Evolutionary conservation across 371 early-diverging fungal genomes (phyloP), one percentile per base, ranked within the genome.

Genomic region (Apophysomyces trapeziformis): DNA sequence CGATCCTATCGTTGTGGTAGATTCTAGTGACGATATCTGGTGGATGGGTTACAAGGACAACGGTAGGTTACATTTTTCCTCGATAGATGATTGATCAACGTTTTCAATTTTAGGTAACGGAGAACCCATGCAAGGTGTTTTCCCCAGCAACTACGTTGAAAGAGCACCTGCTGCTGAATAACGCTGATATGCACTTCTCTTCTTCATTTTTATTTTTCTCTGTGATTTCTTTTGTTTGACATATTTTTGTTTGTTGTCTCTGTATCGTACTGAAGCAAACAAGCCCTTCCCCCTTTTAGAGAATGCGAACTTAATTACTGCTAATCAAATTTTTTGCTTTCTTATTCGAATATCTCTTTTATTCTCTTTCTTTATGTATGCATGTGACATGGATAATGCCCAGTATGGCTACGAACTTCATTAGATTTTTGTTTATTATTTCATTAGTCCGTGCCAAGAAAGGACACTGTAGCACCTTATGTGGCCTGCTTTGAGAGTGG

Each of bases 11-110:
- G 82, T 92, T 76, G 93, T 93, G 3, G 83, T 89, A 7, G 93
- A 93, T 69, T 82, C 85, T 61, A 90, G 86, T 63, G 92, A 93
- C 70, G 92, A 91, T 73, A 87, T 92, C 56, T 93, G 93, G 93
- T 93, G 93, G 93, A 86, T 90, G 86, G 93, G 93, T 12, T 87
- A 90, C 54, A 85, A 89, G 70, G 84, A 88, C 56, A 82, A 85
- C 64, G 76, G 84, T 58, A 83, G 76, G 74, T 77, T 44, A 13
- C n/a, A 8, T 41, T 4, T 59, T 14, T 5, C 57, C 16, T 2
- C 21, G 32, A 38, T 13, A 38, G 36, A 38, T 14, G 35, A 26
- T 60, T 43, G 16, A 41, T 5, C 5, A 41, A 44, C 37, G 4
- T 35, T 38, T 26, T 26, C 32, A 16, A 35, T 41, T 8, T 54